Conservation (phyloP, 2,329 filamentous ascomycete genomes). For the Hypoxylon sp. region DNA sequence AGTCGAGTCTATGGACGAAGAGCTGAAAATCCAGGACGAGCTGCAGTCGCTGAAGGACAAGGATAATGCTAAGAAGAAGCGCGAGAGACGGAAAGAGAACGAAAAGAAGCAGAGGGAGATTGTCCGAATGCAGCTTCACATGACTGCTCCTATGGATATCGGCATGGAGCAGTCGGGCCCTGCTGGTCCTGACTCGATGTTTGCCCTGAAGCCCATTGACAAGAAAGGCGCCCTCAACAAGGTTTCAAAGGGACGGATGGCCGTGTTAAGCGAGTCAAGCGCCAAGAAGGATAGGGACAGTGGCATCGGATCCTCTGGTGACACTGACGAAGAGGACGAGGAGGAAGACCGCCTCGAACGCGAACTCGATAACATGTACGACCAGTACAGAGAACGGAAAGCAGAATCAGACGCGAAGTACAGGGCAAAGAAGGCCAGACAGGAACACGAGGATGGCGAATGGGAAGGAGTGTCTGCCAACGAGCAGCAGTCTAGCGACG, state of each 20-base stretch:
- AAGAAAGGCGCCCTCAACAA: constrained; percentile 74
- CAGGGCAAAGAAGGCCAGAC: constrained; percentile 86
- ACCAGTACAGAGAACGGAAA: constrained; percentile 81
- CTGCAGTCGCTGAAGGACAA: constrained; percentile 83
- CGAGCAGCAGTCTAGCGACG: constrained; percentile 65
- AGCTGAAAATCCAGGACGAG: constrained; percentile 88
- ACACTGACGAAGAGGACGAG: constrained; percentile 72
- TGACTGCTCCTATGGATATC: constrained; percentile 95
- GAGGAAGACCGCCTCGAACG: constrained; percentile 84
- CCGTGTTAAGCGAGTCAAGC: constrained; percentile 65
- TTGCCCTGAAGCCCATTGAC: constrained; percentile 83
- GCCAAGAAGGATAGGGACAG: constrained; percentile 67
- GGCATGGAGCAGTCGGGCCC: constrained; percentile 87
- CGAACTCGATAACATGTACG: constrained; percentile 88
- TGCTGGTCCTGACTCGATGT: constrained; percentile 82
- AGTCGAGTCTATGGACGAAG: constrained; percentile 92
- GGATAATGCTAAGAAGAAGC: constrained; percentile 78
- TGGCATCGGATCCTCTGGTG: constrained; percentile 61
- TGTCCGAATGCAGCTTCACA: constrained; percentile 95
- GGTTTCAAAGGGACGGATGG: constrained; percentile 82
- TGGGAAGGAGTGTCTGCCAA: constrained; percentile 88
- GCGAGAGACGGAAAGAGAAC: constrained; percentile 85
- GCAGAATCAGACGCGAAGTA: constrained; percentile 85
- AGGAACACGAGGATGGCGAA: constrained; percentile 83
- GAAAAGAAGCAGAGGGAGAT: constrained; percentile 95